Percentiles rank a stretch among this genome's conserved stretches.
Conservation (phyloP, 73 alveolate species). For the Uronychia binucleata region DNA sequence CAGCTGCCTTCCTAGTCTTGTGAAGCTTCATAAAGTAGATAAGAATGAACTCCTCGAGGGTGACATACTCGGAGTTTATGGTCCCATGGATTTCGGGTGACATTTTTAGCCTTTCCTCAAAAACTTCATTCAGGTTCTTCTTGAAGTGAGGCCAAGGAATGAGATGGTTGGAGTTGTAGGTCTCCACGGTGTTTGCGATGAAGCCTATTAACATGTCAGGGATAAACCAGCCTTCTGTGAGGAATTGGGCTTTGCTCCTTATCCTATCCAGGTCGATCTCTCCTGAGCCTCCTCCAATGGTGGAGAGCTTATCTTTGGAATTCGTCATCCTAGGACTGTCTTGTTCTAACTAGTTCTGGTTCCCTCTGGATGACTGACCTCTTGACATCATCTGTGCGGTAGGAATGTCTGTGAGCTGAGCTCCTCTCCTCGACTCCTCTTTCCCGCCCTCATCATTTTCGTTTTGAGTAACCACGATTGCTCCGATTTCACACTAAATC, state of each 20-base stretch:
- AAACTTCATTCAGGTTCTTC: constrained; percentile 1
- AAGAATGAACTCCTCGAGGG: constrained; percentile 33
- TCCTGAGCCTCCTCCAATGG: too few relatives aligned
- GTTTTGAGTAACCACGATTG: not conserved
- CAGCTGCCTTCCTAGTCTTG: constrained; percentile 18
- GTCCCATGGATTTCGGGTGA: constrained; percentile 43
- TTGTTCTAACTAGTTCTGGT: not conserved
- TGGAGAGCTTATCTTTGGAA: not conserved
- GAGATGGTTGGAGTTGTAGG: not conserved
- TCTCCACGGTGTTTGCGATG: not conserved
- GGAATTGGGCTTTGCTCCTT: not conserved
- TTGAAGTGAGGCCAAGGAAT: constrained; percentile 58
- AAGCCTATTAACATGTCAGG: not conserved
- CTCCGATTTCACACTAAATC: not conserved
- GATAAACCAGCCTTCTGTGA: not conserved
- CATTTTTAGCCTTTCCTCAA: constrained; percentile 33
- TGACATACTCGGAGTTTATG: constrained; percentile 21
- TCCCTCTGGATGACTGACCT: not conserved
- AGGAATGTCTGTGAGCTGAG: too few relatives aligned
- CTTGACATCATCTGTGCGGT: not conserved
- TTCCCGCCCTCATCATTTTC: not conserved
- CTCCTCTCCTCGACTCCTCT: not conserved
- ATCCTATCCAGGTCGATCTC: not conserved
- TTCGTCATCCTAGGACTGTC: not conserved
- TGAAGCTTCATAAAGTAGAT: constrained; percentile 22